phyloP scores from a whole-genome alignment of 1,284 basidiomycete species.

The Hypsizygus ulmarius region DNA sequence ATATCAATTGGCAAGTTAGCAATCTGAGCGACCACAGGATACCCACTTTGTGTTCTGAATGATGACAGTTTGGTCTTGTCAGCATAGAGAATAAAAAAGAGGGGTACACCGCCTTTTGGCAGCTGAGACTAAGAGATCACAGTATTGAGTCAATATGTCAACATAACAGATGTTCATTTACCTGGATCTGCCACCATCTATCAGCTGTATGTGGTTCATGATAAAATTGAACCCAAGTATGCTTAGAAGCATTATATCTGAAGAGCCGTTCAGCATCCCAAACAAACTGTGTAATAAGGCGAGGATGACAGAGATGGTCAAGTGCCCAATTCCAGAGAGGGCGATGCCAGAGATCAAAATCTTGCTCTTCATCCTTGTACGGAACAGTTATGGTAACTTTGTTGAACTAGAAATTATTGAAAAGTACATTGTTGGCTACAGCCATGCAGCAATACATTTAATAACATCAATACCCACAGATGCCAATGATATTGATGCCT shows the following conservation, averaged over 20 bases:
- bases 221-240: no score
- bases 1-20: slow-evolving; percentile 37
- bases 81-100: slow-evolving; percentile 37
- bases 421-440: no score
- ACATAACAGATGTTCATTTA: no score
- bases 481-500: slow-evolving; percentile 2
- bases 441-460: no score
- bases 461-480: not conserved
- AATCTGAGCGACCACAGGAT: slow-evolving; percentile 40
- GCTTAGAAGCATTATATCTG: no score
- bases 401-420: slow-evolving; percentile 5
- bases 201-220: no score
- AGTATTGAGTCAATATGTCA: no score
- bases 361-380: not conserved
- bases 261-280: no score
- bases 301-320: not conserved
- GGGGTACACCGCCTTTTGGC: slow-evolving; percentile 16
- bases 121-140: slow-evolving; percentile 19
- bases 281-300: not conserved
- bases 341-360: slow-evolving; percentile 2
- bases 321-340: slow-evolving; percentile 7
- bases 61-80: slow-evolving; percentile 44
- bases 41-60: slow-evolving; percentile 41
- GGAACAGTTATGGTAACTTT: not conserved
- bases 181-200: no score